Base-by-base conservation (phyloP, 257 asterid genomes). In the Leonotis leonurus region DNA sequence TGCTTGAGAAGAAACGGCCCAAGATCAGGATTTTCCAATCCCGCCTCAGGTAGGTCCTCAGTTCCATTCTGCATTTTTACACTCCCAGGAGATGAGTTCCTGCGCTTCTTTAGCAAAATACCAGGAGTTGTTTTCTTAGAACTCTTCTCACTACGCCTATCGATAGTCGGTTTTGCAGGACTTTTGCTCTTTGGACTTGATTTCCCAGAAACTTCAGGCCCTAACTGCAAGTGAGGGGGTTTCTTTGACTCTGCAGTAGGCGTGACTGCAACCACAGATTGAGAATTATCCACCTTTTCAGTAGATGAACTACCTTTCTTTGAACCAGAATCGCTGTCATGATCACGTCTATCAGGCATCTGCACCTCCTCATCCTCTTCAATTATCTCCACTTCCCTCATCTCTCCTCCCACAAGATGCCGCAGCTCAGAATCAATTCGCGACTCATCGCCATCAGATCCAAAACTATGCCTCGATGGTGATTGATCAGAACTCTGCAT, bases 401-500 rank as follows among this genome's bases (percentile, higher is more conserved):
- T 82, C 73, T 78, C 96, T 45, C 96, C 96, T 35, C 92, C 96
- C 12, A 79, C 95, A 46, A 91, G 98, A 76, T 91, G 95, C 6
- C 95, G 65, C 52, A 91, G 56, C 75, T 91, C 96, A 0, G 96
- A 88, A 70, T 91, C 98, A 50, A 91, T 86, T 57, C 91, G 75
- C 18, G 98, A 91, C 45, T 88, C 96, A 14, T 88, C 96, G 11
- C 96, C 96, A 26, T 91, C 95, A n/a, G 98, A 91, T 77, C 96
- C 90, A 52, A 84, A 81, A 68, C 98, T 91, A 39, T 54, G 78
- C 84, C 96, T 88, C 0, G 96, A 91, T 3, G 96, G 96, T 2
- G 98, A 91, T 13, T 74, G 95, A 60, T 91, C 98, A 33, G 98
- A 91, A 64, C 98, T 91, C 76, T 89, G 98, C 95, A 91, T 86